Base-by-base conservation (phyloP, 768 basidiomycete species). In the Cystoderma amianthinum region DNA sequence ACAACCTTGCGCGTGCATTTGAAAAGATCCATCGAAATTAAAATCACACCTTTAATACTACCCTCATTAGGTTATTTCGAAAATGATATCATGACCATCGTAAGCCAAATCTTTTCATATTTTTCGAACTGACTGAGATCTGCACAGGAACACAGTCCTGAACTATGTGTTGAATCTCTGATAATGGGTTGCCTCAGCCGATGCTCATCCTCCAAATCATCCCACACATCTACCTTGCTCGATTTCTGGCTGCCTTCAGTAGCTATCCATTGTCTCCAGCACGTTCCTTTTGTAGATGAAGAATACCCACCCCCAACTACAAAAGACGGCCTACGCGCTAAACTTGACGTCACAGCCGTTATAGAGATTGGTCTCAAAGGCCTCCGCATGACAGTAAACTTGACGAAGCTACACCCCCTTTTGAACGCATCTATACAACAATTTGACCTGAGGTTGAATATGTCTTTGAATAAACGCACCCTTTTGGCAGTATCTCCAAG, bases 1-100 rank as follows among this genome's bases (percentile, higher is more conserved):
- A 28, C 25, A n/a, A 28, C 25, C 25, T 28, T 28, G 7, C 25
- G 25, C 7, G 25, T 80, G 21, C 59, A 57, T 24, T 68, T 59
- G 41, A 48, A 50, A 20, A 61, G 59, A 20, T 59, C 61, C 15
- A 36, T 77, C 11, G 58, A 62, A 25, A 36, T 80, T 13, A 59
- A 62, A 32, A 42, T 81, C n/a, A 82, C 78, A 4, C 84, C 85
- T 2, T 61, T 85, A 15, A 36, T 78, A 13, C 44, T 77, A 25
- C 61, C 67, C 13, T 69, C 67, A 34, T 54, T 63, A n/a, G 52
- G 55, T 22, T 54, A 55, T 40, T 51, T 86, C 13, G 66, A 74
- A 49, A 58, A 71, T 32, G 80, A 79, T 35, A 45, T 74, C 28
- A 60, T n/a, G n/a, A n/a, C n/a, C n/a, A n/a, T n/a, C n/a, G n/a